Evolutionary conservation across 805 yeast species (phyloP).

Genomic region (Phaffomyces antillensis): DNA sequence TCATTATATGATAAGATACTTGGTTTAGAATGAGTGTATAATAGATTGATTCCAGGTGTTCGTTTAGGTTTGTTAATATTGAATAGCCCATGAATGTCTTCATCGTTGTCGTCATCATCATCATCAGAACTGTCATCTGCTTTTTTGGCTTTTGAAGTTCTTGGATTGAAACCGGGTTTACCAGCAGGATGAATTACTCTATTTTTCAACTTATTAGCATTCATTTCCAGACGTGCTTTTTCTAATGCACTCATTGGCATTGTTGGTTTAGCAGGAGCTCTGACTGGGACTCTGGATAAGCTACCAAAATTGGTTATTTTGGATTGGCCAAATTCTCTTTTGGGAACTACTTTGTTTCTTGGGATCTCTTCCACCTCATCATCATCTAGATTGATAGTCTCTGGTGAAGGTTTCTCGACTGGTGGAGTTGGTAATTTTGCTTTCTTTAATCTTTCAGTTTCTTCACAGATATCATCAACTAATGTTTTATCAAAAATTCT

Average conservation of each 20-base stretch:
- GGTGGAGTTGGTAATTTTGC: constrained; percentile 18
- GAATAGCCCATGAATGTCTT: constrained; percentile 31
- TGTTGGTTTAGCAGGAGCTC: constrained; percentile 21
- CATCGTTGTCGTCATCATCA: constrained; percentile 31
- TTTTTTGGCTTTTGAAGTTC: constrained; percentile 23
- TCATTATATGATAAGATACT: constrained; percentile 22
- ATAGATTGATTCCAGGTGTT: constrained; percentile 26
- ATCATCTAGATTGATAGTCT: constrained; percentile 1
- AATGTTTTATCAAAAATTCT: constrained; percentile 44
- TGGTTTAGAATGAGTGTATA: constrained; percentile 26
- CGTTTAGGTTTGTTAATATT: constrained; percentile 17
- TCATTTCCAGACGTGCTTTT: constrained; percentile 28
- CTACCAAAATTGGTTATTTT: constrained; percentile 33
- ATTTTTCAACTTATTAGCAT: neutral
- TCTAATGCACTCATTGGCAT: constrained; percentile 32
- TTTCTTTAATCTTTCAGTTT: constrained; percentile 32
- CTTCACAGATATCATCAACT: constrained; percentile 45
- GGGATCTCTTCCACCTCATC: constrained; percentile 1
- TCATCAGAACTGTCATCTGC: constrained; percentile 24
- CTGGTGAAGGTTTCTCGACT: constrained; percentile 5
- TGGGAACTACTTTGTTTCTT: neutral
- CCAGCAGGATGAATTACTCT: constrained; percentile 41
- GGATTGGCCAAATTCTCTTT: constrained; percentile 21
- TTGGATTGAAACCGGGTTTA: constrained; percentile 40
- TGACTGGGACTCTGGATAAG: constrained; percentile 22